Evolutionary conservation across 805 yeast species (phyloP), one percentile per base, ranked within the genome.

Genomic region (Hanseniaspora meyeri): DNA sequence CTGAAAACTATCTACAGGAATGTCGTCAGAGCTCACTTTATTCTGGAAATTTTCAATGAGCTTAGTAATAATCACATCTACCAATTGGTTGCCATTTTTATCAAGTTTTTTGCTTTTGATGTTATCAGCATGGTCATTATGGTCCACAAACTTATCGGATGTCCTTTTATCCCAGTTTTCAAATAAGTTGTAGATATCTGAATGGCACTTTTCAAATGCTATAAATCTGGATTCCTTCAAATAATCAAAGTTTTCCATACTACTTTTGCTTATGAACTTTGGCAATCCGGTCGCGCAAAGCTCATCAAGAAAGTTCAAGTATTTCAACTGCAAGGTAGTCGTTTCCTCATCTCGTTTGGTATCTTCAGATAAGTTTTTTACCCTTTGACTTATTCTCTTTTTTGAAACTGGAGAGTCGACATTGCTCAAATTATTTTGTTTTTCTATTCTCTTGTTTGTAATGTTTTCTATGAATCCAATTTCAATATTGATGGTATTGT

Each of bases 161-260:
- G 67, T 68, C 60, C 65, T 63, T 31, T 64, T 64, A 32, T 58
- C 65, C 77, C 77, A 74, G 43, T 60, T 60, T 38, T 65, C 64
- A 12, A 73, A 62, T 55, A 72, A 63, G 24, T 62, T 62, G 43
- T 68, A 66, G 36, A 74, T 62, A 55, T 72, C 75, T 6, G 58
- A 43, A 4, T 64, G 57, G 48, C 60, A 49, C 32, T 19, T 29
- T 48, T 57, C 14, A 32, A 43, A 20, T 19, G 10, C 54, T 47
- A 8, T 17, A 34, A 19, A 46, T 12, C 36, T 46, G 6, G 19
- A 1, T n/a, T 45, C 48, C 5, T 12, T 40, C 20, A 49, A 36
- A 43, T 49, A 48, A 20, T 55, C 36, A 49, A 49, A 38, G 24
- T 11, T 31, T 31, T 53, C 38, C 27, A 53, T 39, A 9, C 37